Evolutionary conservation across 805 yeast genomes (phyloP).

Genomic region (Dipodascus albidus): DNA sequence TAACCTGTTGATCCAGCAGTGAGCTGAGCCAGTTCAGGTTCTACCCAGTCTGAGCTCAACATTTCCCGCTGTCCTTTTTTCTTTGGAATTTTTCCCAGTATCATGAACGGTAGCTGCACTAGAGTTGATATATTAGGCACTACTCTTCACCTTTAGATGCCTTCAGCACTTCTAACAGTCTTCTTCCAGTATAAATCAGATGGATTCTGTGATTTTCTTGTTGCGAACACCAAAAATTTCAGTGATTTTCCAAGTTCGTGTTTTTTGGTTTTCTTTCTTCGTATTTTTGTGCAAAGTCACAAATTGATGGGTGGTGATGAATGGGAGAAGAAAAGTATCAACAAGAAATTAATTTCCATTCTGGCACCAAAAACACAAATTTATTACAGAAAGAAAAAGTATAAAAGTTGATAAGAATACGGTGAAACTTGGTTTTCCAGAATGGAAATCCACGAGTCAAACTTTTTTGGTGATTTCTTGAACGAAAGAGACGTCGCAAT

Average conservation of each 20-base stretch:
- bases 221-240: neutral
- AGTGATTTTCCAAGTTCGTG: neutral
- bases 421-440: neutral
- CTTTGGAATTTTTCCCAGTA: neutral
- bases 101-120: neutral
- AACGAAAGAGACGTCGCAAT: no score
- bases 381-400: neutral
- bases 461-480: no score
- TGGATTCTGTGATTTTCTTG: no score
- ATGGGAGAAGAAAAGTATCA: neutral
- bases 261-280: neutral
- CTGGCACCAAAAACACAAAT: neutral
- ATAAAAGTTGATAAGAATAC: neutral
- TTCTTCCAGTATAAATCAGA: no score
- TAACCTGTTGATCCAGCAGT: slow-evolving; percentile 58
- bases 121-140: neutral
- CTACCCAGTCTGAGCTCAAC: slow-evolving; percentile 30
- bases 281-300: neutral
- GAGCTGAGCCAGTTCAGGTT: slow-evolving; percentile 47
- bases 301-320: neutral
- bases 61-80: neutral
- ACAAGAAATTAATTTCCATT: neutral
- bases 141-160: neutral
- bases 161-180: no score
- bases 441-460: no score